phyloP scores from a whole-genome alignment of 139 green algal genomes.

The Klebsormidium nitens region DNA sequence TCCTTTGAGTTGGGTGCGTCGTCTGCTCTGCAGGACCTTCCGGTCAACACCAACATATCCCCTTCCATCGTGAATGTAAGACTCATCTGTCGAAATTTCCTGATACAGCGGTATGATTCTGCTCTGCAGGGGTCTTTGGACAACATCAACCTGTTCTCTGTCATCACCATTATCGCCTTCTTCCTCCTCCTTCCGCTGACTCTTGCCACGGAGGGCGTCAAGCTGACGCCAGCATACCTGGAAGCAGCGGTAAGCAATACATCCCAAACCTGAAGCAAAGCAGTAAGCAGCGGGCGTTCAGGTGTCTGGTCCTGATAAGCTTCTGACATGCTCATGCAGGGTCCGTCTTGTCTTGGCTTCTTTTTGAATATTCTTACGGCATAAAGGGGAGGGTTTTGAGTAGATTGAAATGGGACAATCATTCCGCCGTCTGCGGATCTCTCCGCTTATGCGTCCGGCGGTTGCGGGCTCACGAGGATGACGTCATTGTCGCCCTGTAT shows the following conservation, averaged over 20 bases:
- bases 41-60: constrained; percentile 92
- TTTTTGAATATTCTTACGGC: background rate
- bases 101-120: background rate
- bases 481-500: no score
- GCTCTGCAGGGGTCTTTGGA: constrained; percentile 48
- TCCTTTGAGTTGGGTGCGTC: no score
- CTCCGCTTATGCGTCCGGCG: background rate
- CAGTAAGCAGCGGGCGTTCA: background rate
- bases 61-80: no score
- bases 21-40: no score
- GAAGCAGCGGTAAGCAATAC: constrained; percentile 10
- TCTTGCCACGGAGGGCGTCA: constrained; percentile 63
- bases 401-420: background rate
- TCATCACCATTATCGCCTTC: constrained; percentile 92
- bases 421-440: background rate
- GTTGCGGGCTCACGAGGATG: constrained; percentile 3
- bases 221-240: constrained; percentile 55
- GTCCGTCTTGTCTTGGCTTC: background rate
- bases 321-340: background rate
- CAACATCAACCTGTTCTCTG: constrained; percentile 89
- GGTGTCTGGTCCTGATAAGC: background rate
- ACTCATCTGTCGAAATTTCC: background rate
- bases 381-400: background rate
- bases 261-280: background rate
- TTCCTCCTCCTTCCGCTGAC: constrained; percentile 70